Base-by-base conservation (phyloP, 257 asterid species). In the Mitragyna speciosa region DNA sequence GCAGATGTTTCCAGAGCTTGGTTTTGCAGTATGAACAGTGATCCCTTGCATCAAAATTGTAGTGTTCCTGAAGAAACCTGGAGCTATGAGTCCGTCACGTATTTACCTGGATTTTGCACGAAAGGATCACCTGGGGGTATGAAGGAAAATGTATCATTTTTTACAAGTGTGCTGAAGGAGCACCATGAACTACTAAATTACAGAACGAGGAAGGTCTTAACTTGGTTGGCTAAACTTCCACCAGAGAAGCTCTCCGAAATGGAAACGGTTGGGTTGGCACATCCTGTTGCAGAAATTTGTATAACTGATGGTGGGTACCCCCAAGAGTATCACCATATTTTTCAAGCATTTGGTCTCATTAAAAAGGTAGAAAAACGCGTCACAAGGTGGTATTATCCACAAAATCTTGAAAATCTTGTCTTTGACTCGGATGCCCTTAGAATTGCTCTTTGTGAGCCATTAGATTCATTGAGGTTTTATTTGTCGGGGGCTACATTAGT, bases 11-110 rank as follows among this genome's bases (percentile, higher is more conserved):
- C 91, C 69, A 81, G 83, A 48, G 97, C 92, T 51, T 96, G 99
- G 99, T 96, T 96, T 87, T 96, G 99, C 84, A 91, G 97, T 77
- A 96, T 96, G 97, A 96, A 92, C 79, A 85, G 73, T 45, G 97
- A 96, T 68, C 89, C 97, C 16, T 85, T 84, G n/a, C 84, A 83
- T 78, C 96, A 89, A 88, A 91, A 85, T 80, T 96, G 98, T 85
- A 73, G 82, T 81, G 88, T 88, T 79, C 97, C 94, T 58, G 98
- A 96, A 89, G 98, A 94, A 84, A 85, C 96, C 76, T 91, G 94
- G 92, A 96, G 94, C 84, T 75, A 70, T 45, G 87, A 64, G 84
- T 67, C 92, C 69, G 89, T 96, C 71, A 96, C 93, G 69, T 82
- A 79, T 86, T 84, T 91, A 36, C 98, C 91, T 51, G 99, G 99